These are phyloP conservation scores for Nicotiana knightiana DNA, from an alignment of 257 asterid genomes.

Conservation along the genomic window DNA sequence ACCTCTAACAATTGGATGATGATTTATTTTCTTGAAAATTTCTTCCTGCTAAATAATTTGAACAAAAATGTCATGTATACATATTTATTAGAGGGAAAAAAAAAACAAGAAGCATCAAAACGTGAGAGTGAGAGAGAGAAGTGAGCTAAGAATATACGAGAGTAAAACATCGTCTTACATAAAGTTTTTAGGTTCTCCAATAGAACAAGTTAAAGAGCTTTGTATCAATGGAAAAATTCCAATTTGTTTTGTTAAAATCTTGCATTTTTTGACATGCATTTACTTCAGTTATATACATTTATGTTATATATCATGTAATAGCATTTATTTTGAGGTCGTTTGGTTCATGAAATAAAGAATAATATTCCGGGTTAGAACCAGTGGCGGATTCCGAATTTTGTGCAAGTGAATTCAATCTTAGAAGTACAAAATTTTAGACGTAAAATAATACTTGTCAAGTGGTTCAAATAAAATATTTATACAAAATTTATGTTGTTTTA, in stretches of 20 bases:
- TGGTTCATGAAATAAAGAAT: too few species aligned
- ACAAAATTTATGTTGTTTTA: too few species aligned
- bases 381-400: too few species aligned
- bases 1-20: slow-evolving; percentile 18
- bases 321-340: slow-evolving; percentile 13
- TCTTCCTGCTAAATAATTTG: slow-evolving; percentile 11
- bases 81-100: background rate
- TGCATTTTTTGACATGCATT: slow-evolving; percentile 16
- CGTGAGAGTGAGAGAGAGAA: background rate
- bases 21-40: background rate
- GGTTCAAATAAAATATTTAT: too few species aligned
- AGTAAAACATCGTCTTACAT: background rate
- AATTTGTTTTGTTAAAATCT: slow-evolving; percentile 2
- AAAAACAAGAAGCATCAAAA: background rate
- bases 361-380: too few species aligned
- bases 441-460: too few species aligned
- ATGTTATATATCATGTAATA: slow-evolving; percentile 51
- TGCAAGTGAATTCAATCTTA: too few species aligned
- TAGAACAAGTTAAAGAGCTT: background rate
- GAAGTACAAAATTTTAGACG: too few species aligned
- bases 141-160: slow-evolving; percentile 4
- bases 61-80: background rate
- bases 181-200: slow-evolving; percentile 1
- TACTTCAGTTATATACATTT: background rate
- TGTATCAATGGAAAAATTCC: slow-evolving; percentile 7